phyloP scores from a whole-genome alignment of 2,329 filamentous ascomycete genomes.

The Paecilomyces niveus region DNA sequence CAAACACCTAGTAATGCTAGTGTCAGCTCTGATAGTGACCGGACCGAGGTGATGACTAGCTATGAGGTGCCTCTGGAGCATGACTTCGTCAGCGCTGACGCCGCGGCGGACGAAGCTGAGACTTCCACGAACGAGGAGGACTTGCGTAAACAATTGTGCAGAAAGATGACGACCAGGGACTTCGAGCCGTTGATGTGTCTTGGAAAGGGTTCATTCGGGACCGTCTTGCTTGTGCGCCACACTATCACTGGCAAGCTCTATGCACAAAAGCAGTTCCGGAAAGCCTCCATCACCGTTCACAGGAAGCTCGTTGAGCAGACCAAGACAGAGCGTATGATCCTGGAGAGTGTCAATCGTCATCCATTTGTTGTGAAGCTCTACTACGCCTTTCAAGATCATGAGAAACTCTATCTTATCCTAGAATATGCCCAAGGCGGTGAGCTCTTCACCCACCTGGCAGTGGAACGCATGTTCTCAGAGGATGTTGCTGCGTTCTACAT shows the following conservation, averaged over 20 bases:
- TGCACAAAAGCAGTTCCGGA: constrained; percentile 98
- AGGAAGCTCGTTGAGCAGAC: constrained; percentile 96
- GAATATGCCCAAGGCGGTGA: constrained; percentile 97
- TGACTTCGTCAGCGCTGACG: constrained; percentile 69
- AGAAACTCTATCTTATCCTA: constrained; percentile 94
- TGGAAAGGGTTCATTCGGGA: constrained; percentile 93
- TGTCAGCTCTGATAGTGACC: constrained; percentile 54
- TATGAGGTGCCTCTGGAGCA: constrained; percentile 80
- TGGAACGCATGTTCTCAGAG: constrained; percentile 93
- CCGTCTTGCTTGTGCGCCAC: constrained; percentile 89
- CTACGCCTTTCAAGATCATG: constrained; percentile 96
- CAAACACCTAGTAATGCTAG: constrained; percentile 50
- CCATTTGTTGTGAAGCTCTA: constrained; percentile 97
- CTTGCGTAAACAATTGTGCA: constrained; percentile 45
- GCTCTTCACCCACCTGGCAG: constrained; percentile 87
- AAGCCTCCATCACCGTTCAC: constrained; percentile 89
- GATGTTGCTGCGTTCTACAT: constrained; percentile 91
- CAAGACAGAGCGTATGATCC: constrained; percentile 88
- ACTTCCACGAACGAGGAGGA: constrained; percentile 50
- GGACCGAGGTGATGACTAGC: constrained; percentile 65
- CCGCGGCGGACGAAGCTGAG: constrained; percentile 27
- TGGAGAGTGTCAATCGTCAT: constrained; percentile 93
- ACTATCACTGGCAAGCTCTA: constrained; percentile 79
- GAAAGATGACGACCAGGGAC: constrained; percentile 87
- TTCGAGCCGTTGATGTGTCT: constrained; percentile 88